Evolutionary conservation across 352 stramenopile species (phyloP), one percentile per base, ranked within the genome.

Genomic region (Globisporangium acanthophoron): DNA sequence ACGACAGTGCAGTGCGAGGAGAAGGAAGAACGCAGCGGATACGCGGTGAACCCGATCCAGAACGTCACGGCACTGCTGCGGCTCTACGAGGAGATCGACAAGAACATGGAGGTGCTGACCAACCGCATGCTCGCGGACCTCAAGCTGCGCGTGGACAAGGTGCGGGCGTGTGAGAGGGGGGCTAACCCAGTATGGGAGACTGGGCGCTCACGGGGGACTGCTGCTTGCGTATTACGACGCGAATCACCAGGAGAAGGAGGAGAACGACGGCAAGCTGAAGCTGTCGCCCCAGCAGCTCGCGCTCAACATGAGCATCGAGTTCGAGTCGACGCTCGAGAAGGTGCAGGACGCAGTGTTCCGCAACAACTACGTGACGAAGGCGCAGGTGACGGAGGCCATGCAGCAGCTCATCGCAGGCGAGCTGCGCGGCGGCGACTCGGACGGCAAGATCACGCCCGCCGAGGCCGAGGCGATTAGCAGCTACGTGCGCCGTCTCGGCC

Each of bases 281-380:
- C 50, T 88, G 11, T 78, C 79, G 11, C 69, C 79, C 0, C 76
- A 92, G 56, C 80, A 92, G 56, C 77, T 83, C 40, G 84, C 84
- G 51, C 72, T 93, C 3, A 70, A 88, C 43, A 93, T 93, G 84
- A 92, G 81, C 64, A 85, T 92, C 37, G 71, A 73, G 33, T 93
- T 93, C 53, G 84, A 93, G 65, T 76, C 71, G 11, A 87, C 82
- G 61, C 70, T 93, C 8, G 78, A 88, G 56, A 85, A 83, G 60
- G 84, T 93, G 41, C 84, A 93, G 61, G 81, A 90, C 63, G 79
- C 81, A 0, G 84, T 93, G 13, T 93, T 93, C 54, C 78, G 81
- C 44, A 92, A 93, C 65, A 83, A 93, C 59, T 86, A 90, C 66
- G 79, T 91, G 56, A 81, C 74, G 47, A 91, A 93, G 49, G 69